These are phyloP conservation scores for Lachancea lanzarotensis DNA, from an alignment of 805 yeast genomes.

Conservation along the genomic window DNA sequence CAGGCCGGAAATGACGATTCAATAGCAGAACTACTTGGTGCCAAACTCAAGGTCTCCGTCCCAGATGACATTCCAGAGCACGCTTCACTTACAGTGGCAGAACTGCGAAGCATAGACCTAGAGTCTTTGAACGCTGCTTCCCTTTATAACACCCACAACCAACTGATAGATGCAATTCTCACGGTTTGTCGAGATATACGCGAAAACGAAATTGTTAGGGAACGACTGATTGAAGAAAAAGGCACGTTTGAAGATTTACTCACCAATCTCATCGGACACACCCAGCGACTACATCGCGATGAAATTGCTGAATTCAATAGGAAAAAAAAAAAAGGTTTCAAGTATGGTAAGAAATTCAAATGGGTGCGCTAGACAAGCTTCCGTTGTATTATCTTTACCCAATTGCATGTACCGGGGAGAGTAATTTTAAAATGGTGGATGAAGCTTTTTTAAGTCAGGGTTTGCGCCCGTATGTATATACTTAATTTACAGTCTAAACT, in stretches of 20 bases:
- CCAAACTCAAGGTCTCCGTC: not conserved
- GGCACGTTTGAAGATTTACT: constrained; percentile 79
- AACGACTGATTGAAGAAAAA: constrained; percentile 54
- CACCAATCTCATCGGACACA: constrained; percentile 83
- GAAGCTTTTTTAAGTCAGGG: too few species aligned
- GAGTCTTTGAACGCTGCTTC: constrained; percentile 10
- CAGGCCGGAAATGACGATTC: not conserved
- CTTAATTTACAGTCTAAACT: constrained; percentile 13
- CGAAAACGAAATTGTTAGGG: constrained; percentile 36
- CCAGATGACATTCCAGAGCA: not conserved
- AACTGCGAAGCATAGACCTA: constrained; percentile 10
- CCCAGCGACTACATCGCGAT: constrained; percentile 66
- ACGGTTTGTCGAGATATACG: constrained; percentile 27
- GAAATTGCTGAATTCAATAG: constrained; percentile 35
- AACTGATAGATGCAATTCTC: constrained; percentile 24
- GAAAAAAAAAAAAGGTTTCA: constrained; percentile 20
- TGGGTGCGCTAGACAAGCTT: constrained; percentile 6
- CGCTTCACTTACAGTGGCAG: not conserved
- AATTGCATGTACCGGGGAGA: too few species aligned
- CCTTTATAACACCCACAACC: constrained; percentile 22
- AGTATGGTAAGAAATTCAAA: constrained; percentile 6
- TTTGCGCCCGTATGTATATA: not conserved
- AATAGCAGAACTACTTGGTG: not conserved
- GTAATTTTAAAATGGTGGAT: too few species aligned
- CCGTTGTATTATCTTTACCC: too few species aligned